Base-by-base conservation (phyloP, 805 yeast species). In the Candida ficus region DNA sequence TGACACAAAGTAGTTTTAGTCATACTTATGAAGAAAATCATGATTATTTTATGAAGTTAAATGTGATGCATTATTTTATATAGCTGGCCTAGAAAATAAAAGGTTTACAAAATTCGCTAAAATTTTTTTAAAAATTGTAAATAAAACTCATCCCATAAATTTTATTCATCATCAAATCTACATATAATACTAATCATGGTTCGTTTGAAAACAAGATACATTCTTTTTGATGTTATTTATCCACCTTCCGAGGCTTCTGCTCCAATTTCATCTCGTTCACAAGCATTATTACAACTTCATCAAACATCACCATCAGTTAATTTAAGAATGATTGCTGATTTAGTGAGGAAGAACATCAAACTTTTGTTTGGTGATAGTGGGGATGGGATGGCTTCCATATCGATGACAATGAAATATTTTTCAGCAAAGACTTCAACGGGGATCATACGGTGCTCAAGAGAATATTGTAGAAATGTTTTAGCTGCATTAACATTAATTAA, bases 381-480 rank as follows among this genome's bases (percentile, higher is more conserved):
- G 0, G 54, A 75, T 0, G 95, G 93, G 0, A 67, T 71, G 16
- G 77, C 76, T 4, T 77, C 80, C 1, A 62, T 76, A 44, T 71
- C 81, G 23, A 56, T 85, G 5, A 73, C 76, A 13, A 62, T 90
- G 38, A 86, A 88, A 56, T 89, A 89, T 58, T 90, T 86, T 61
- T 84, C 93, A 13, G 77, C 77, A 40, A 73, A 72, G 52, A 89
- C 97, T 0, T 78, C 89, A 0, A 80, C 89, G 0, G 97, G 97
- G 0, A 90, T 90, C 4, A 53, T 91, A 16, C 70, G 96, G 46
- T 84, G 91, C 42, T 73, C 81, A 8, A 61, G 95, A 42, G 83
- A 76, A 34, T 78, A 79, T 42, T 73, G 68, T 37, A 76, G 80
- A 33, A 51, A 74, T 4, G 75, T 87, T 1, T 66, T 86, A 42